These are phyloP conservation scores for Escovopsis sp. DNA, from an alignment of 2,329 filamentous ascomycete species.

Conservation along the genomic window DNA sequence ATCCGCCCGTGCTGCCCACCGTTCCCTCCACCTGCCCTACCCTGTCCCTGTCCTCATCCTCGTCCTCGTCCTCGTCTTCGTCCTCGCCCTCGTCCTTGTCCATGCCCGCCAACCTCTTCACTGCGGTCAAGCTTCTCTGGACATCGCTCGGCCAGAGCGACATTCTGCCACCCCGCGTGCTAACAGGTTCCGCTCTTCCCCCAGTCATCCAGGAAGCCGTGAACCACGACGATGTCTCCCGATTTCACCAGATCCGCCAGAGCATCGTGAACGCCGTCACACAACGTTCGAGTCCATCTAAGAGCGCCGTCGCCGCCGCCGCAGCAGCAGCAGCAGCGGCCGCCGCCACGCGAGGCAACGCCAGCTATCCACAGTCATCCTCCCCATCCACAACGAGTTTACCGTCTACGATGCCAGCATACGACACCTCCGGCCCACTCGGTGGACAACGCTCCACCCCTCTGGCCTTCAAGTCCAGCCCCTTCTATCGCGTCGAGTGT, in stretches of 20 bases:
- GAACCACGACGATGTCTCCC: conserved; percentile 21
- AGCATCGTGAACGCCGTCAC: conserved; percentile 23
- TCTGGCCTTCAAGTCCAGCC: conserved; percentile 50
- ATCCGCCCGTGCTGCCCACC: neutral
- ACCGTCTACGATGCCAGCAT: conserved; percentile 4
- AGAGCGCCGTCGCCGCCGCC: conserved; percentile 1
- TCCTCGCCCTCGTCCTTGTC: neutral
- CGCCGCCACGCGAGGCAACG: conserved; percentile 6
- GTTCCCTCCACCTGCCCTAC: too few species aligned
- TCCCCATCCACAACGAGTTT: conserved; percentile 2
- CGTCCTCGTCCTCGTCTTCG: too few species aligned
- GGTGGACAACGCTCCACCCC: conserved; percentile 10
- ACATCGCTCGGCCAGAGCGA: too few species aligned
- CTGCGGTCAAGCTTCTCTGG: too few species aligned
- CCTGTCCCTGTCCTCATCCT: neutral
- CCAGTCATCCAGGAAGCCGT: conserved; percentile 28
- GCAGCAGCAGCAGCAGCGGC: too few species aligned
- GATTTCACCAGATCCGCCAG: conserved; percentile 29
- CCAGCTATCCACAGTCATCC: conserved; percentile 3
- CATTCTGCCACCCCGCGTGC: neutral
- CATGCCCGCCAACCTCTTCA: too few species aligned
- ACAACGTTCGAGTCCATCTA: conserved; percentile 15
- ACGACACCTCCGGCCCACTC: conserved; percentile 1
- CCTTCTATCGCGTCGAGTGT: conserved; percentile 63
- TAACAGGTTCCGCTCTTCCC: neutral